phyloP scores from a whole-genome alignment of 768 basidiomycete species.

The Auricularia sp. region DNA sequence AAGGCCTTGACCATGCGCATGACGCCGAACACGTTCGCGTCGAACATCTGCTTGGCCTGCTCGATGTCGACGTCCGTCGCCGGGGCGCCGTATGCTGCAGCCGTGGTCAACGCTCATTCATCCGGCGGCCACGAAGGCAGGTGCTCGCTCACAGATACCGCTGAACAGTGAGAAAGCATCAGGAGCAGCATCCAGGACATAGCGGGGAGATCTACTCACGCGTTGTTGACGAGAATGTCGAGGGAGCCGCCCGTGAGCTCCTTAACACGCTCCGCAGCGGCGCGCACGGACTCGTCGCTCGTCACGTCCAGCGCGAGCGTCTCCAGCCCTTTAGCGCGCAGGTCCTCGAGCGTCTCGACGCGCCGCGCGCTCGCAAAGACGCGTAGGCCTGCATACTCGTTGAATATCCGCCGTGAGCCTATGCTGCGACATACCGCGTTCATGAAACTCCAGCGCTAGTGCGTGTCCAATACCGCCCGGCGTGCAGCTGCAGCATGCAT shows the following conservation, averaged over 20 bases:
- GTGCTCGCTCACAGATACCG: background rate
- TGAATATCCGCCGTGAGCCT: background rate
- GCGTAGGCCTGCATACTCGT: constrained; percentile 12
- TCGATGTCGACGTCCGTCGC: constrained; percentile 19
- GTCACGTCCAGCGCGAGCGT: constrained; percentile 22
- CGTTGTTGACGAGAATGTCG: constrained; percentile 22
- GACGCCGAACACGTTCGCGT: constrained; percentile 24
- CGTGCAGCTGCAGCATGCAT: constrained; percentile 10
- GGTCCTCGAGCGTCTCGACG: constrained; percentile 13
- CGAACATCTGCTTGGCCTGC: constrained; percentile 18
- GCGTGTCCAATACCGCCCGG: constrained; percentile 18
- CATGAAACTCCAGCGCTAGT: constrained; percentile 15
- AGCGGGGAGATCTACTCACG: constrained; percentile 2
- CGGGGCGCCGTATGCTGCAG: constrained; percentile 14
- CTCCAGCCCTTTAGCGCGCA: constrained; percentile 13
- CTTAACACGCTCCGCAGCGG: constrained; percentile 9
- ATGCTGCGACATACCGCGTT: constrained; percentile 7
- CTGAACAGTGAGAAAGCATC: background rate
- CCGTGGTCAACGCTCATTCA: background rate
- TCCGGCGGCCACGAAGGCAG: too few relatives aligned
- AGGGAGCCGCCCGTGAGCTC: constrained; percentile 18
- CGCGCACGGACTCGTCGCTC: constrained; percentile 8
- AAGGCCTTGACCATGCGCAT: constrained; percentile 27
- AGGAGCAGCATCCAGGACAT: background rate
- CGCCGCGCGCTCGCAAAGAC: constrained; percentile 23